Base-by-base conservation (phyloP, 1,284 basidiomycete genomes). In the Uromyces viciae-fabae region DNA sequence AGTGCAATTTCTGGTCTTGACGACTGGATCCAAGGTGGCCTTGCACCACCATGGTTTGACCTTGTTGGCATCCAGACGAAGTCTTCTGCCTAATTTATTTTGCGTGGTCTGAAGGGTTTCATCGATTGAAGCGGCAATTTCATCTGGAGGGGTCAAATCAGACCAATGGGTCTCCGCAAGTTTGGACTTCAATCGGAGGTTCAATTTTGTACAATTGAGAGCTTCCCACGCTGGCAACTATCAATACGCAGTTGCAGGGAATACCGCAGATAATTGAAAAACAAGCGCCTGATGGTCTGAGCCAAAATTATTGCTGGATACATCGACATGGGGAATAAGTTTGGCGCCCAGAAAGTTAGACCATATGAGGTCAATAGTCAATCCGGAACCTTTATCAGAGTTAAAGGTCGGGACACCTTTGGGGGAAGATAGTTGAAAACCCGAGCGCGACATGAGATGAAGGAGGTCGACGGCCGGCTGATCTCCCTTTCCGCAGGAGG, bases 31-130 rank as follows among this genome's bases (percentile, higher is more conserved):
- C 31, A 76, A 31, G 5, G 46, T 46, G 33, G 9, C 28, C 2
- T 15, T 19, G 33, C 60, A 56, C 75, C 75, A 76, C 75, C 75
- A 76, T 4, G 43, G 22, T 49, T 66, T 76, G 38, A 31, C 38
- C 40, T n/a, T n/a, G 0, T 31, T 40, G 3, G 54, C 22, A 54
- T 75, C 60, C 25, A 28, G 40, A 3, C 42, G 25, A 19, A 60
- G 15, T 28, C n/a, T 38, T 42, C 19, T 56, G 1, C 73, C 73
- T 31, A 58, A 36, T 0, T 25, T 7, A 3, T 58, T 9, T 19
- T 42, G 38, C 3, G 54, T 11, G 11, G 25, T 14, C 2, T 38
- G 4, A 43, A 42, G 22, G 36, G 25, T 15, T n/a, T n/a, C n/a
- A n/a, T n/a, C n/a, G n/a, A n/a, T n/a, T n/a, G n/a, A n/a, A n/a